phyloP scores from a whole-genome alignment of 106 monocot genomes.

The Dendrobium chrysotoxum region DNA sequence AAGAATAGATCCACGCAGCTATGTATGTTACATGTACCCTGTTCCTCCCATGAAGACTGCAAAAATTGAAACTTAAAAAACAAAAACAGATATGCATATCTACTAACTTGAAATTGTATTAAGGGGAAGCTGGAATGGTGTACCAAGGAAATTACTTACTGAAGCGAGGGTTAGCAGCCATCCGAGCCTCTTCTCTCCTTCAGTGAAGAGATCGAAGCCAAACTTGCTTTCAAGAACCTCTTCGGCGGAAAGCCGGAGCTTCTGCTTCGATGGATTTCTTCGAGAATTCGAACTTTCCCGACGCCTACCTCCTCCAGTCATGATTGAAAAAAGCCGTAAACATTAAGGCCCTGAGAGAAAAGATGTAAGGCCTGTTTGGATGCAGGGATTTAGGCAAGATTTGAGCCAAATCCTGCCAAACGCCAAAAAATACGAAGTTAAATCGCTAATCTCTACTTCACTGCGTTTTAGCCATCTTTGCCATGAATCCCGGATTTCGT shows the following conservation, averaged over 20 bases:
- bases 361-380: neutral
- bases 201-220: conserved; percentile 73
- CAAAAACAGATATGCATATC: neutral
- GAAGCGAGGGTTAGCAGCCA: conserved; percentile 87
- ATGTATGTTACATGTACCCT: conserved; percentile 59
- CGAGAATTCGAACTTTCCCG: conserved; percentile 23
- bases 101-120: neutral
- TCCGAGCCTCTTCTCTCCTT: conserved; percentile 87
- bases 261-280: conserved; percentile 47
- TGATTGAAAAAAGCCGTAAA: conserved; percentile 5
- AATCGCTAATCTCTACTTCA: too few species aligned
- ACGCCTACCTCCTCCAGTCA: conserved; percentile 42
- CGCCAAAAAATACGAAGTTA: too few species aligned
- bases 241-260: conserved; percentile 63
- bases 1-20: conserved; percentile 95
- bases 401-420: too few species aligned
- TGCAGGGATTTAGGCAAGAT: too few species aligned
- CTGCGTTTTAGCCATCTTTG: too few species aligned
- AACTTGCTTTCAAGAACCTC: conserved; percentile 80
- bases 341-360: neutral
- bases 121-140: neutral
- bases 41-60: conserved; percentile 87
- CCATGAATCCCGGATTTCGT: too few species aligned
- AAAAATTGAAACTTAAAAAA: neutral
- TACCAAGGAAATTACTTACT: conserved; percentile 20